These are phyloP conservation scores for Huntiella bhutanensis DNA, from an alignment of 2,329 filamentous ascomycete species.

Conservation along the genomic window DNA sequence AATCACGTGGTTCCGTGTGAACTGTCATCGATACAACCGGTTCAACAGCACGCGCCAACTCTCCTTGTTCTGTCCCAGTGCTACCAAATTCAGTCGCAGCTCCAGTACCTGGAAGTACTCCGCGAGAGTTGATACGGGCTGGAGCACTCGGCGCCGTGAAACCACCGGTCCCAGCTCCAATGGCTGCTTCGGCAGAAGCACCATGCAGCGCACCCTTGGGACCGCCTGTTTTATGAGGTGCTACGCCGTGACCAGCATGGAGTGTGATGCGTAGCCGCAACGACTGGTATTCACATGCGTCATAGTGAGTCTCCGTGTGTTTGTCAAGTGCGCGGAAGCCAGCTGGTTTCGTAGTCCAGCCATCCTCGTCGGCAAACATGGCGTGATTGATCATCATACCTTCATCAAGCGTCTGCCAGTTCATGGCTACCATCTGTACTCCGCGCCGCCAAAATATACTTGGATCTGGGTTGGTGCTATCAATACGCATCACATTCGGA, in stretches of 20 bases:
- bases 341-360: conserved; percentile 71
- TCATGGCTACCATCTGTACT: conserved; percentile 93
- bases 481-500: conserved; percentile 57
- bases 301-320: conserved; percentile 22
- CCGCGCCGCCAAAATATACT: conserved; percentile 81
- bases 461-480: conserved; percentile 89
- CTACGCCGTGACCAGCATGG: conserved; percentile 56
- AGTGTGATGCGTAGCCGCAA: conserved; percentile 54
- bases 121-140: conserved; percentile 12
- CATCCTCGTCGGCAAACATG: conserved; percentile 77
- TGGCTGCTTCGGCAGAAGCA: not conserved
- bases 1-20: conserved; percentile 48
- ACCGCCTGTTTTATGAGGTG: conserved; percentile 16
- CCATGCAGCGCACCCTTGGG: not conserved
- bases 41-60: conserved; percentile 15
- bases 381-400: conserved; percentile 93
- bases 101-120: conserved; percentile 11
- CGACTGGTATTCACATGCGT: conserved; percentile 29
- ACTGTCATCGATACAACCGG: conserved; percentile 65
- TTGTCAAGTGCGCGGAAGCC: conserved; percentile 42
- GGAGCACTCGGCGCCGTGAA: not conserved
- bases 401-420: conserved; percentile 90
- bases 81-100: not conserved
- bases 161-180: conserved; percentile 11
- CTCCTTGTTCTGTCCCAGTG: not conserved